Evolutionary conservation across 2,329 filamentous ascomycete genomes (phyloP), one percentile per base, ranked within the genome.

Genomic region (Orbilia blumenaviensis): DNA sequence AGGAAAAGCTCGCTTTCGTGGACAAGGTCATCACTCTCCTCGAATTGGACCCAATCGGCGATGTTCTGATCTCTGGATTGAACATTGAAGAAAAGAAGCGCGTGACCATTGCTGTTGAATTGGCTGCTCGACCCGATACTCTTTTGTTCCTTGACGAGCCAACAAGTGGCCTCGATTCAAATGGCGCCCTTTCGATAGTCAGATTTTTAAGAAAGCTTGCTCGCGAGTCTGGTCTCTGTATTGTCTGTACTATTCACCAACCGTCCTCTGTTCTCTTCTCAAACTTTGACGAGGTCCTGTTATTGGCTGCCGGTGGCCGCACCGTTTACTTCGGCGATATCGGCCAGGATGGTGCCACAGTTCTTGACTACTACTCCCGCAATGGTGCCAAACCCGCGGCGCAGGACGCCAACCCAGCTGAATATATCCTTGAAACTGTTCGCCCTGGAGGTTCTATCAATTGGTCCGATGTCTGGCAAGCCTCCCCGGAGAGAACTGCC

Each of bases 401-500:
- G 16, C 42, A 18, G 25, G 74, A 80, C 36, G 78, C 77, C 14
- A 80, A 87, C 82, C 79, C 86, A 12, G 85, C 85, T 62, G 85
- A 86, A 79, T 86, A 86, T 75, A 83, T 86, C 36, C 81, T 86
- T 0, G 85, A 86, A 79, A 75, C 71, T 5, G 85, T 84, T 14
- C 84, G 85, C 62, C 66, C 56, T 34, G 46, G 63, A 54, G 60
- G 60, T 9, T 41, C 76, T 9, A 78, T 41, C 66, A 86, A 93
- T 80, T 94, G 91, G 91, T 90, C 91, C 80, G 87, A 92, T 36
- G 90, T 92, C 80, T 94, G 92, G 91, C 83, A 84, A 25, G 87
- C 87, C 48, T 92, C 90, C 0, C 83, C 87, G 9, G 86, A 93
- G 80, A 88, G 88, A 74, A 84, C 85, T 34, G 81, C 83, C 0